Base-by-base conservation (phyloP, 345 rosid genomes). In the Dovyalis caffra region DNA sequence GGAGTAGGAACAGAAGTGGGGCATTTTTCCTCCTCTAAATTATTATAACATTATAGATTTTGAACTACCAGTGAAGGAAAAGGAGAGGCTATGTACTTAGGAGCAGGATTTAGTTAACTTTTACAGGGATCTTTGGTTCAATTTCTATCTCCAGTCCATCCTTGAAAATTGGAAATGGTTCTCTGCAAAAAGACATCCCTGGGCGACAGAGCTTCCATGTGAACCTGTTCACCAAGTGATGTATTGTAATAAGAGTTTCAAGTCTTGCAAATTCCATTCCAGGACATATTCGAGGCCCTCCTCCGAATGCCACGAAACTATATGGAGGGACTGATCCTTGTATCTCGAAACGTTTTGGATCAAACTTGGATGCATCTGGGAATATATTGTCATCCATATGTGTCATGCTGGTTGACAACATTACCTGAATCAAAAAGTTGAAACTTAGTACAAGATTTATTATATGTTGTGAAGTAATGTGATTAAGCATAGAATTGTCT, bases 211-310 rank as follows among this genome's bases (percentile, higher is more conserved):
- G 68, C 43, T 77, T 78, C 79, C 83, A 78, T 2, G 64, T 73
- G 64, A 80, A 78, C 6, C 12, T 43, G 35, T 77, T 85, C 61
- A 80, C 82, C 63, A 80, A 12, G 62, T 82, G 63, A 49, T 82
- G 84, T 2, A 78, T 75, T 5, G 77, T 45, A 25, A 56, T 68
- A 5, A 80, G 57, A 1, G 82, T 82, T 78, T 82, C 84, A 33
- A 85, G 58, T 33, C 81, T 78, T 0, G 83, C 81, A 64, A 85
- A 85, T 58, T 85, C 84, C 26, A 57, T 38, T 31, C 77, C 86
- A 5, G 84, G 86, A 71, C 86, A 82, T 2, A 70, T 78, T 32
- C 78, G 61, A 0, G 81, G 45, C 31, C 82, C 78, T 20, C 82
- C 81, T 34, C 81, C 77, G n/a, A 78, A 67, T 26, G 71, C 62